Base-by-base conservation (phyloP, 1,284 basidiomycete species). In the Tremellales sp. region DNA sequence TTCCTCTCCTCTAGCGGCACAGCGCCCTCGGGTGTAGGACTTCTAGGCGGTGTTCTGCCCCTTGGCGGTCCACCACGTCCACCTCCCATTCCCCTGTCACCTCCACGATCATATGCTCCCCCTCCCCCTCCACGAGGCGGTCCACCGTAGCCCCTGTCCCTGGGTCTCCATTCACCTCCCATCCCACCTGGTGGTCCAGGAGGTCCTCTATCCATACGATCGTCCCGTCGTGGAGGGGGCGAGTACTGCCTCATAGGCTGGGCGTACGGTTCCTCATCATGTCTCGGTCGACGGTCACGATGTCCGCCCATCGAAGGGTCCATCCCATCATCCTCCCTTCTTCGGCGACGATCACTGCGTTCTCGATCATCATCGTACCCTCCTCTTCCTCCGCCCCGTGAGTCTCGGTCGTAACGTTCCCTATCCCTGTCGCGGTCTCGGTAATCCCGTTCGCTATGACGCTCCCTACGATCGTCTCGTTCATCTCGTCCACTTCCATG, bases 21-120 rank as follows among this genome's bases (percentile, higher is more conserved):
- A 11, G 84, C 83, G 40, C 86, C 87, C 62, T 89, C 84, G 0
- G 96, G 94, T 12, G 94, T 98, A 7, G 93, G 93, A 3, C 88
- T 91, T 58, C 90, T 79, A 58, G 85, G 79, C 3, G 63, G 61
- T 29, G 50, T 57, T 52, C 80, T 79, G 53, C 73, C 80, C 43
- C 76, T 69, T 23, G 60, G 61, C 12, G 68, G 53, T 26, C 77
- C 72, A 36, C 72, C 72, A 24, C 74, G 72, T 26, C 73, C 68
- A 13, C 75, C 75, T 36, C 67, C 61, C 17, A 61, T 56, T 8
- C 67, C 60, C 24, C 64, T 65, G n/a, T 62, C 69, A 52, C 60
- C 65, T 11, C 57, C 52, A 23, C 68, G 52, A 27, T 54, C 60
- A 5, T 62, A 52, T 5, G 58, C 56, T 12, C 56, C 53, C 1